Conservation (phyloP, 2,329 filamentous ascomycete species). For the Calonectria pseudoturangicola region DNA sequence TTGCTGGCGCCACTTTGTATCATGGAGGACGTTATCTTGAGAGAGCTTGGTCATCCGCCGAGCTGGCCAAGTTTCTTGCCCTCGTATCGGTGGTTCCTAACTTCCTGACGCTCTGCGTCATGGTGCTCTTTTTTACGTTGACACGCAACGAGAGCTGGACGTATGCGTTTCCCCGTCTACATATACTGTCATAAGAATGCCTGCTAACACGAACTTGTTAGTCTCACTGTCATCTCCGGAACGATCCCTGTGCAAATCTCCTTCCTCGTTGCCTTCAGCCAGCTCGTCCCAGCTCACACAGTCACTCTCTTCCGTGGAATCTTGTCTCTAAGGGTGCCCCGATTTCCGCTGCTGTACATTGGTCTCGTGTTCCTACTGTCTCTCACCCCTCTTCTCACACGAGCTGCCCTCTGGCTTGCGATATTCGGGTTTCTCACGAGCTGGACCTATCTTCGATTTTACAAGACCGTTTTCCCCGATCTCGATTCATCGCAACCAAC, state of each 20-base stretch:
- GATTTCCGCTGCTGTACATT: constrained; percentile 83
- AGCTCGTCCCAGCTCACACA: constrained; percentile 97
- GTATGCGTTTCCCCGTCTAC: constrained; percentile 69
- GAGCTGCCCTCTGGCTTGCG: constrained; percentile 86
- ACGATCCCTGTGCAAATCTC: constrained; percentile 92
- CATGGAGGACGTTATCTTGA: constrained; percentile 97
- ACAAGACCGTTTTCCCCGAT: constrained; percentile 84
- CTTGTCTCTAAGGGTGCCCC: constrained; percentile 88
- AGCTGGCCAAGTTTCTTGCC: constrained; percentile 92
- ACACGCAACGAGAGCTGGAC: constrained; percentile 80
- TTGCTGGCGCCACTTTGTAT: constrained; percentile 87
- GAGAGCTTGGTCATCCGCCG: constrained; percentile 93
- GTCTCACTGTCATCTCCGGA: constrained; percentile 88
- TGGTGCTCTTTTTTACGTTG: constrained; percentile 83
- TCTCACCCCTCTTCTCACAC: constrained; percentile 75
- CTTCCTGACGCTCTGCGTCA: constrained; percentile 81
- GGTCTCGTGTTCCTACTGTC: constrained; percentile 80
- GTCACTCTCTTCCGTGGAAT: constrained; percentile 94
- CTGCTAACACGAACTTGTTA: constrained; percentile 59
- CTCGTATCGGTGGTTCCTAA: constrained; percentile 89
- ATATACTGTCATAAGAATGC: constrained; percentile 12
- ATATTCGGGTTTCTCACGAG: constrained; percentile 88
- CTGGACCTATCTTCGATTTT: constrained; percentile 98
- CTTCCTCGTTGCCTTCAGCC: constrained; percentile 97
- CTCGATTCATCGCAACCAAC: constrained; percentile 77